Base-by-base conservation (phyloP, 2,329 filamentous ascomycete species). In the Aaosphaeria arxii region DNA sequence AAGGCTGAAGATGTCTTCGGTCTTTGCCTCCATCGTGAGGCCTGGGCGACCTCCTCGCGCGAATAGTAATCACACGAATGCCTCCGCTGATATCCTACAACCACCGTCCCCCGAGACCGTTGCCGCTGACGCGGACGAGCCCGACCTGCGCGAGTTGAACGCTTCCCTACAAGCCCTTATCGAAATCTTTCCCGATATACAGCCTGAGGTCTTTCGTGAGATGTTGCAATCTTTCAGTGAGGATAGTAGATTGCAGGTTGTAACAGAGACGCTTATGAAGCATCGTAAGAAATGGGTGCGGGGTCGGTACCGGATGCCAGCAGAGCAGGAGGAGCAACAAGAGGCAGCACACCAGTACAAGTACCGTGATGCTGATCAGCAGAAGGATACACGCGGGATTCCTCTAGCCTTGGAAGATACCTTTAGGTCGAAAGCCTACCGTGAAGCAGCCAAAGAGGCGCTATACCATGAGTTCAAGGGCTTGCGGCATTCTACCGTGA, bases 201-300 rank as follows among this genome's bases (percentile, higher is more conserved):
- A 90, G 68, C 77, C 88, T 50, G 87, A 91, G 57, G 88, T 91
- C 13, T 89, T 94, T 63, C 82, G 88, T 40, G 88, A 92, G 73
- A 88, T 94, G 81, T 81, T 94, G 43, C 73, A 78, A 36, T 87
- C 77, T 61, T 87, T 91, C 63, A 86, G 86, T 59, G 83, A 85
- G 58, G 87, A 91, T 68, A 92, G 88, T 52, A 77, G 88, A 55
- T 72, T 92, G 28, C 85, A 88, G 40, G 78, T 94, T 43, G 85
- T 91, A 30, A 88, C 88, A 9, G 88, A 94, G 63, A 81, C 84
- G 43, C 74, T 94, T 49, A 76, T 94, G 49, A 90, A 88, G 72
- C 84, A 86, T 60, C 82, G 83, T 33, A 79, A 81, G 46, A 79
- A 81, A 43, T 89, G 84, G 77, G 84, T 88, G 53, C 85, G 86